Evolutionary conservation across 164 flowering plant genomes (phyloP), one percentile per base, ranked within the genome.

Genomic region (Cinnamomum micranthum): DNA sequence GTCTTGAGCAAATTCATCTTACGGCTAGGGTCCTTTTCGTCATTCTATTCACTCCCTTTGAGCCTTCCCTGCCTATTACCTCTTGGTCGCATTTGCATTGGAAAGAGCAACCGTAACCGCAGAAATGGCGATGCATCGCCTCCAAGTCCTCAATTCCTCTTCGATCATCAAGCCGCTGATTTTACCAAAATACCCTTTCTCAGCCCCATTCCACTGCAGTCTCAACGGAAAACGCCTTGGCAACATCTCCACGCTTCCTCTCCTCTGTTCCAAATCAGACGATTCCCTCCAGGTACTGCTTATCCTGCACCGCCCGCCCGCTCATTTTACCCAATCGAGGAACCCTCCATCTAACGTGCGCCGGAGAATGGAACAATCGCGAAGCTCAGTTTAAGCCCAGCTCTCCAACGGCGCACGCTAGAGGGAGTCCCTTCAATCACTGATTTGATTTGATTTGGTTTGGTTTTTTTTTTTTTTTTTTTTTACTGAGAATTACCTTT

Each of bases 111-210:
- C 23, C 33, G 69, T 31, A 27, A 11, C 4, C 14, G 15, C 50
- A 67, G 31, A 31, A 28, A 67, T 67, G 69, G 69, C 69, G 47
- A 24, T 67, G 7, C 28, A 67, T 31, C 69, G 50, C 47, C 50
- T 67, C 7, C 69, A 67, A 5, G 9, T 67, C 69, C 35, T 67
- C 50, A 27, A 19, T 10, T 11, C 69, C 14, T 15, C n/a, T 31
- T 19, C 50, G 17, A 27, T 31, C 20, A 19, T 31, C 69, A 27
- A 33, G 41, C 69, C 69, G 47, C 5, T 35, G 7, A 12, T 33
- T 25, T 19, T 33, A 67, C 69, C 69, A 33, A 67, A 67, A 27
- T 2, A 27, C 22, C 69, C 50, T 31, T 31, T 67, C 2, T 28
- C 69, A 15, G 50, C 10, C 41, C 15, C 69, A 13, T 33, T 67